Percentiles rank a stretch among this genome's conserved stretches.
Evolutionary conservation across 805 yeast species (phyloP).

Genomic region (Pichia nanzhaoensis): DNA sequence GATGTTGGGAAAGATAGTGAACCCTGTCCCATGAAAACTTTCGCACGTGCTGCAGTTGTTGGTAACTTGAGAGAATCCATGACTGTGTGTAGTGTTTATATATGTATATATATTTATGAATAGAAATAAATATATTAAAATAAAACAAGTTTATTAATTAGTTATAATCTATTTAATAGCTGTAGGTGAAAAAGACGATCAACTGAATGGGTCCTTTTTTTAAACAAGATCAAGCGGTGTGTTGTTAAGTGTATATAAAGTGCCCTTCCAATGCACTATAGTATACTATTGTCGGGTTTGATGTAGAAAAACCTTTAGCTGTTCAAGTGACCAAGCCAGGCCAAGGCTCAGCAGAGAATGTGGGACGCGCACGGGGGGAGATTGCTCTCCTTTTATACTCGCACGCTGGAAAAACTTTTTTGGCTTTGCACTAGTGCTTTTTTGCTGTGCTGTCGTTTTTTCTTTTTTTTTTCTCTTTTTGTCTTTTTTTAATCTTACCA

Average conservation of each 20-base stretch:
- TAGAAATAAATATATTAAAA: no score
- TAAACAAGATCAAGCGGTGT: not conserved
- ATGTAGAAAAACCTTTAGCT: no score
- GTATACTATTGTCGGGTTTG: no score
- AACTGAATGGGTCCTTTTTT: conserved; percentile 7
- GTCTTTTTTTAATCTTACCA: no score
- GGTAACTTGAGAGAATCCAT: conserved; percentile 73
- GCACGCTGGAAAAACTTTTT: conserved; percentile 1
- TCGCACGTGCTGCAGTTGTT: conserved; percentile 71
- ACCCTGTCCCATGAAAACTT: conserved; percentile 60
- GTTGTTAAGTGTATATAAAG: no score
- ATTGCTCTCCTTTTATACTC: conserved; percentile 13
- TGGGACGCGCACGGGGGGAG: no score
- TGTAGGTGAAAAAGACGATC: conserved; percentile 6
- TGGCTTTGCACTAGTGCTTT: not conserved
- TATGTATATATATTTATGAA: not conserved
- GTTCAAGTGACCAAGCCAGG: no score
- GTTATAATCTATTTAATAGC: no score
- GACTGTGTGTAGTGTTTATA: not conserved
- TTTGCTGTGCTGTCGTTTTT: not conserved
- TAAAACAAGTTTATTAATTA: no score
- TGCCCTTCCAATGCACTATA: no score
- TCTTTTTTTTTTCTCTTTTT: no score
- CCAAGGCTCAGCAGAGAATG: no score
- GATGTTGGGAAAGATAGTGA: conserved; percentile 53